Percentiles rank a stretch among this genome's conserved stretches.
These are phyloP conservation scores for Viola pubescens DNA, from an alignment of 441 rosid genomes.

Conservation along the genomic window DNA sequence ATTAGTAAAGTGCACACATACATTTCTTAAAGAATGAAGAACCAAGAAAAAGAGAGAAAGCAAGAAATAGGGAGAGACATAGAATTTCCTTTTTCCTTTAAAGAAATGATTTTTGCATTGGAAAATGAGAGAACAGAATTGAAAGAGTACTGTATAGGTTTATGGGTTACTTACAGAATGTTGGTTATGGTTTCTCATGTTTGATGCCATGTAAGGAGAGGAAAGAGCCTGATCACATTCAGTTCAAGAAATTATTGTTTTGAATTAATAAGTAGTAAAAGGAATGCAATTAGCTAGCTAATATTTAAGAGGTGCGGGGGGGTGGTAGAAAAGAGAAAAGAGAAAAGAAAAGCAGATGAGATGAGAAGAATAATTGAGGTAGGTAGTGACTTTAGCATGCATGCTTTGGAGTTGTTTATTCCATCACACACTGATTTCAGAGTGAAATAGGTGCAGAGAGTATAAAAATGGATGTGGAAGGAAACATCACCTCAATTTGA, in stretches of 20 bases:
- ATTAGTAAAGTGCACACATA: not conserved
- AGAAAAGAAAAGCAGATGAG: not conserved
- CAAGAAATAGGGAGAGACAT: not conserved
- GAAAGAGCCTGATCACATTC: not conserved
- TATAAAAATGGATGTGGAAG: constrained; percentile 6
- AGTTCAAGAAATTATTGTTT: not conserved
- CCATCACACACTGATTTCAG: constrained; percentile 3
- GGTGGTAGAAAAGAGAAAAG: not conserved
- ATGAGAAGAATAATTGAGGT: constrained; percentile 19
- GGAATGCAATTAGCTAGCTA: constrained; percentile 1
- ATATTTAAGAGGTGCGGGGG: constrained; percentile 13
- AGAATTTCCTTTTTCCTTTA: not conserved
- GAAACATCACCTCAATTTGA: constrained; percentile 70
- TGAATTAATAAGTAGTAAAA: too few species aligned
- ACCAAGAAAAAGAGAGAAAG: not conserved
- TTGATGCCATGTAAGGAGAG: not conserved
- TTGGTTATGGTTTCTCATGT: not conserved
- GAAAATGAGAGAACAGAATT: not conserved
- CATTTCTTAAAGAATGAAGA: not conserved
- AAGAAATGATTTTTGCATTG: not conserved
- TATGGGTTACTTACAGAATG: not conserved
- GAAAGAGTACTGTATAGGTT: not conserved
- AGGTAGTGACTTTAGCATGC: constrained; percentile 4
- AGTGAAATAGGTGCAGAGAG: constrained; percentile 24
- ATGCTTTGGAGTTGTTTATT: constrained; percentile 8